These are phyloP conservation scores for Pistacia atlantica DNA, from an alignment of 345 rosid genomes.

Conservation along the genomic window DNA sequence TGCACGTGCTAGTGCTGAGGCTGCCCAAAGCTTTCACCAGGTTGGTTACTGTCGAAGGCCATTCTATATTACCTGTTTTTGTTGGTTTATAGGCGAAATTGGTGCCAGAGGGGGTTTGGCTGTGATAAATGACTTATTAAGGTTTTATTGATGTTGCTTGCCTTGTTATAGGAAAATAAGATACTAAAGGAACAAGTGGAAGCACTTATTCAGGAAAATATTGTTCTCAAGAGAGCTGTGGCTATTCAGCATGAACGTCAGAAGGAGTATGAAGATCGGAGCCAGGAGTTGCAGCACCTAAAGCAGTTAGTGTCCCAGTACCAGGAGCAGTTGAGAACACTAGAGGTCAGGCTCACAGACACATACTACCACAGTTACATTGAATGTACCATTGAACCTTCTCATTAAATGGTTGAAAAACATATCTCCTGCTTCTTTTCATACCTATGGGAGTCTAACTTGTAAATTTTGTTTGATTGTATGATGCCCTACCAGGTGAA, in stretches of 20 bases:
- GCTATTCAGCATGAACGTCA: slow-evolving; percentile 83
- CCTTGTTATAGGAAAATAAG: slow-evolving; percentile 51
- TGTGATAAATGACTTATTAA: neutral
- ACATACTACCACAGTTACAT: neutral
- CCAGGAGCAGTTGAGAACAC: slow-evolving; percentile 81
- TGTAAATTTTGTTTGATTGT: neutral
- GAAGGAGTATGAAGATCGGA: slow-evolving; percentile 58
- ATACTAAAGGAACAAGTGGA: slow-evolving; percentile 74
- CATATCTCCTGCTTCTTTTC: neutral
- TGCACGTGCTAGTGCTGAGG: slow-evolving; percentile 61
- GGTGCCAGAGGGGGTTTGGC: neutral
- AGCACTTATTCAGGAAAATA: slow-evolving; percentile 68
- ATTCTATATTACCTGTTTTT: neutral
- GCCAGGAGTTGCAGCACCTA: slow-evolving; percentile 71
- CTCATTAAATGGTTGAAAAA: neutral
- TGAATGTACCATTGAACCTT: neutral
- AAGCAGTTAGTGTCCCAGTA: slow-evolving; percentile 73
- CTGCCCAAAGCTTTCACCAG: slow-evolving; percentile 54
- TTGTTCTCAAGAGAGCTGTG: slow-evolving; percentile 76
- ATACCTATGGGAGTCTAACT: neutral
- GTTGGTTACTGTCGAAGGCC: slow-evolving; percentile 30
- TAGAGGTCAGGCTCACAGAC: slow-evolving; percentile 54
- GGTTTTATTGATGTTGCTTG: neutral
- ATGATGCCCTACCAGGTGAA: slow-evolving; percentile 43
- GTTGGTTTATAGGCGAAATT: neutral